Conservation (phyloP, 805 yeast genomes). For the Cyberlindnera euphorbiae region DNA sequence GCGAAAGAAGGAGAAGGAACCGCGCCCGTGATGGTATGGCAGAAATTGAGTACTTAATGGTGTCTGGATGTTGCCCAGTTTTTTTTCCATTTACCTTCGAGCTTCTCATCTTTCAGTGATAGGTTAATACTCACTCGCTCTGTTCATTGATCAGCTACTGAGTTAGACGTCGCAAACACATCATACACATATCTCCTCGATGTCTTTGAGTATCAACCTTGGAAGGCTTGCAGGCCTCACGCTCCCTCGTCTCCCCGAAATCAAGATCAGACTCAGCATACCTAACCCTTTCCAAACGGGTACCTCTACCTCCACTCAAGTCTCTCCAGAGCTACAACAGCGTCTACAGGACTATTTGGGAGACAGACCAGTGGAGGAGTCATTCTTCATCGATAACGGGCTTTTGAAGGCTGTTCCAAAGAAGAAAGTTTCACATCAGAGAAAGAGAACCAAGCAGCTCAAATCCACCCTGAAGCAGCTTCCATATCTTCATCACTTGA, state of each 20-base stretch:
- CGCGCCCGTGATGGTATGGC: too few relatives aligned
- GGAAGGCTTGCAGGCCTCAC: constrained; percentile 17
- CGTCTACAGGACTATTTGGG: constrained; percentile 29
- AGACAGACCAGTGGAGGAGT: constrained; percentile 26
- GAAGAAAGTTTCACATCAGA: constrained; percentile 84
- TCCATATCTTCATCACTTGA: constrained; percentile 68
- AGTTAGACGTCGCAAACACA: too few relatives aligned
- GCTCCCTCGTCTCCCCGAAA: constrained; percentile 24
- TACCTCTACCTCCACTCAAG: constrained; percentile 4
- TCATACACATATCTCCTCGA: neutral
- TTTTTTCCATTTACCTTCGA: too few relatives aligned
- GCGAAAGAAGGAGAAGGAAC: too few relatives aligned
- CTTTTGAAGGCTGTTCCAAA: constrained; percentile 86
- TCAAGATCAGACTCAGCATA: constrained; percentile 22
- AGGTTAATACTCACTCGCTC: too few relatives aligned
- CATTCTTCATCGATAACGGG: constrained; percentile 57
- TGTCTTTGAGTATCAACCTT: constrained; percentile 21
- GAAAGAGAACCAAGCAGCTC: constrained; percentile 76
- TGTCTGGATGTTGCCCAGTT: too few relatives aligned
- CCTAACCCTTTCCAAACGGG: constrained; percentile 18
- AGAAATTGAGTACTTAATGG: too few relatives aligned
- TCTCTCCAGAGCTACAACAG: constrained; percentile 11
- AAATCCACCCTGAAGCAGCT: constrained; percentile 82
- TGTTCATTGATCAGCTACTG: too few relatives aligned
- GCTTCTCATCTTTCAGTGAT: too few relatives aligned